Base-by-base conservation (phyloP, 768 basidiomycete species). In the Tylopilus sp. region DNA sequence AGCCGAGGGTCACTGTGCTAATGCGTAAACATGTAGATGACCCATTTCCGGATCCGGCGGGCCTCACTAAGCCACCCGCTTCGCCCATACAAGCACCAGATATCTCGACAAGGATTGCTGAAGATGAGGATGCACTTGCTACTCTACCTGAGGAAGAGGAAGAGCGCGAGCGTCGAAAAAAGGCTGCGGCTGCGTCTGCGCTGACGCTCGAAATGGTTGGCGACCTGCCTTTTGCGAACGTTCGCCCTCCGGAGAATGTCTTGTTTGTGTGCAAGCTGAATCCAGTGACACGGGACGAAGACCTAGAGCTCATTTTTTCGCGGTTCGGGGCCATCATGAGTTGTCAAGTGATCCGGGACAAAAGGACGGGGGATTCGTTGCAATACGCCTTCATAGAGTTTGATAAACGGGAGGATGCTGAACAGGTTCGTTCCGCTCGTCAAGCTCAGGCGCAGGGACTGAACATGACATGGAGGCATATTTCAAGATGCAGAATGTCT, bases 301-400 rank as follows among this genome's bases (percentile, higher is more conserved):
- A 98, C 71, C 75, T 99, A 43, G 96, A 98, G 67, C 81, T 99
- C 36, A 99, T 99, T 50, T 99, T 98, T 66, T 94, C 92, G 30
- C 78, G 97, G 26, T 98, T 98, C 63, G 97, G 97, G 9, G 79
- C 80, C 28, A 97, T 99, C 65, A 87, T 98, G 83, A 95, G 92
- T 64, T 98, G 96, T 72, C 96, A 98, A 69, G 92, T 99, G 48
- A 96, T 98, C 57, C 77, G 94, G 33, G 97, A 98, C 70, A 95
- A 96, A 68, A 87, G 84, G 70, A 95, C 94, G 10, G 95, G 97
- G 0, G 97, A 99, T 70, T 94, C 90, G 26, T 71, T 99, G 55
- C 97, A 98, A 67, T 99, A 98, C 67, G 97, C 97, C 10, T 98
- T 99, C 64, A 93, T 99, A 60, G 97, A 99, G 71, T 99, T 98